Evolutionary conservation across 2,329 filamentous ascomycete species (phyloP), one percentile per base, ranked within the genome.

Genomic region (Metarhizium brunneum): DNA sequence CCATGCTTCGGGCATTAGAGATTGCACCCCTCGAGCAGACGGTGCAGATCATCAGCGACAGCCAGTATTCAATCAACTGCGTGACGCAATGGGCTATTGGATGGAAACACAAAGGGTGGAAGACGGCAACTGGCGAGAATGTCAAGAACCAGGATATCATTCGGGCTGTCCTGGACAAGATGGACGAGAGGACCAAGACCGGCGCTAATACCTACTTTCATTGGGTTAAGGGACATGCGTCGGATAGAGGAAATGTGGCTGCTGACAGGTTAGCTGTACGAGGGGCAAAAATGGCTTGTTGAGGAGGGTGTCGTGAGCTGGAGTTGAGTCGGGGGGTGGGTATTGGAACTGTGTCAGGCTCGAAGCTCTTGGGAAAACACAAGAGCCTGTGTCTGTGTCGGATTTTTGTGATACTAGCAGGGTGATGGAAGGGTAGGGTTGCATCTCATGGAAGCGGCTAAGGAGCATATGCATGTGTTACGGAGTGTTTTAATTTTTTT

Each of bases 71-170:
- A 1, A 96, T 96, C 70, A 86, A 92, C 61, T 97, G 92, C 66
- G 83, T 91, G 30, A 95, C 86, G 1, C 79, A 84, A 48, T 99
- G 94, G 92, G 91, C 84, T 65, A 70, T 73, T 25, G 85, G 80
- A 55, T 97, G 94, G 94, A 76, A 83, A 60, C 78, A 72, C 55
- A 83, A 92, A 63, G 79, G 79, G 6, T 99, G 92, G 92, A 80
- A 79, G 66, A 96, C 85, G n/a, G 73, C 82, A 3, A 73, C 77
- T 0, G 83, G 84, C 10, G 86, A 85, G 57, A 72, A 81, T 0
- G 92, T 97, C 7, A 87, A 92, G 74, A 97, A 99, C 69, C 84
- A 84, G 65, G 94, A 99, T 64, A 73, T 97, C 20, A 81, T 97
- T 56, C 80, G 87, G 67, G 81, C 81, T 2, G 85, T 95, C 50